Evolutionary conservation across 192 early-diverging fungal genomes (phyloP), one percentile per base, ranked within the genome.

Genomic region (Coemansia sp.): DNA sequence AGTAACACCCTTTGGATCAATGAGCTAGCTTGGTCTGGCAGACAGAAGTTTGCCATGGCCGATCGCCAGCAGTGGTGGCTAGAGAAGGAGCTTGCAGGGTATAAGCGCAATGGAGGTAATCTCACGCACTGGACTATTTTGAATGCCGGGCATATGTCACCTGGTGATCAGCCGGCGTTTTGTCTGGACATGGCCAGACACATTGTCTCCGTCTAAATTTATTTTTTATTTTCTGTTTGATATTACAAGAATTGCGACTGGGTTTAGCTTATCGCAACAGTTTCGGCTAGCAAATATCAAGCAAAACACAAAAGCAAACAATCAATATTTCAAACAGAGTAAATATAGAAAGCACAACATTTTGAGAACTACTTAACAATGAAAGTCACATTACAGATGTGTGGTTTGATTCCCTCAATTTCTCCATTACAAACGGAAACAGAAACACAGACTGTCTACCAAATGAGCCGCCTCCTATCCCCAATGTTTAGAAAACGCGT

Each of bases 111-210:
- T 24, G 81, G 73, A 45, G 65, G 60, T 1, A 79, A 82, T 7
- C 53, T 93, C 62, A 67, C 71, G 1, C 69, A 86, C 27, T 80
- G 86, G 19, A 76, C 81, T 40, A 21, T 93, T 10, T 57, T 90
- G 51, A 67, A 81, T n/a, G 89, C 89, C 2, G 91, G 91, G 0
- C 91, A 93, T 66, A 66, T 90, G 64, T 81, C 82, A 3, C 87
- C 88, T 1, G 84, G 81, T 44, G 89, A 93, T 73, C 84, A 88
- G 53, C 78, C 73, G 0, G 52, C 69, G 50, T 70, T 59, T 15
- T 79, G 76, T 38, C 60, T 66, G 51, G 56, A 69, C 17, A 73
- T 79, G 69, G 64, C 69, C 2, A 18, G 65, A 46, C 62, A 55
- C 46, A 69, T 73, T 71, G 60, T 69, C 22, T 34, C 23, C n/a